Evolutionary conservation across 352 stramenopile genomes (phyloP).

Genomic region (Pythium sp.): DNA sequence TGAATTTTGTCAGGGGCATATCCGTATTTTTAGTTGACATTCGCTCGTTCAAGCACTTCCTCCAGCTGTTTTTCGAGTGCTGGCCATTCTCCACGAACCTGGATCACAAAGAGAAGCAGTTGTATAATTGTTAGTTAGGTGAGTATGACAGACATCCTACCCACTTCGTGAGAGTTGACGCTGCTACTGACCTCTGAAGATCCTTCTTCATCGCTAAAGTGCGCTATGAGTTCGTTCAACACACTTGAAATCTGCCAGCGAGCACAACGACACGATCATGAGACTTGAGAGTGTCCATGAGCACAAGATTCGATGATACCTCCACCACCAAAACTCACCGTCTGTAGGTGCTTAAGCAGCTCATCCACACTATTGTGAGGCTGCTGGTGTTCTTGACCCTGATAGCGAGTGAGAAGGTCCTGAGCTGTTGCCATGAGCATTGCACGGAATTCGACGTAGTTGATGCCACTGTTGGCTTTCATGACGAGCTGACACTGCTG

Average conservation of each 20-base stretch:
- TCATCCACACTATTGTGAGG: not conserved
- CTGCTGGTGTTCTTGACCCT: not conserved
- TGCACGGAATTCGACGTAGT: slow-evolving; percentile 62
- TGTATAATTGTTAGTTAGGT: not conserved
- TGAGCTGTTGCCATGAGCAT: slow-evolving; percentile 50
- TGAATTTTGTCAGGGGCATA: not conserved
- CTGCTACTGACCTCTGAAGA: not conserved
- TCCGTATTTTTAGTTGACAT: slow-evolving; percentile 1
- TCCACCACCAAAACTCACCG: not conserved
- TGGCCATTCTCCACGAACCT: slow-evolving; percentile 21
- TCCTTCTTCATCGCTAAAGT: slow-evolving; percentile 6
- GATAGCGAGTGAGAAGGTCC: slow-evolving; percentile 22
- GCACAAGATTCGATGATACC: not conserved
- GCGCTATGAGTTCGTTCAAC: slow-evolving; percentile 3
- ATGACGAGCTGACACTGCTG: slow-evolving; percentile 77
- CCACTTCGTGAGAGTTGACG: not conserved
- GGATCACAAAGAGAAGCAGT: not conserved
- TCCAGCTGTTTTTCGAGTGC: slow-evolving; percentile 26
- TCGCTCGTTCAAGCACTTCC: not conserved
- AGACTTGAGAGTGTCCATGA: not conserved
- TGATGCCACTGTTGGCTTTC: slow-evolving; percentile 75
- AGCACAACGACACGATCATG: not conserved
- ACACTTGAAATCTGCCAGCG: slow-evolving; percentile 1
- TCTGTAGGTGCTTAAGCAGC: not conserved
- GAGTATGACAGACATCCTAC: not conserved